Conservation (phyloP, 2,329 filamentous ascomycete species). For the Colletotrichum shisoi region DNA sequence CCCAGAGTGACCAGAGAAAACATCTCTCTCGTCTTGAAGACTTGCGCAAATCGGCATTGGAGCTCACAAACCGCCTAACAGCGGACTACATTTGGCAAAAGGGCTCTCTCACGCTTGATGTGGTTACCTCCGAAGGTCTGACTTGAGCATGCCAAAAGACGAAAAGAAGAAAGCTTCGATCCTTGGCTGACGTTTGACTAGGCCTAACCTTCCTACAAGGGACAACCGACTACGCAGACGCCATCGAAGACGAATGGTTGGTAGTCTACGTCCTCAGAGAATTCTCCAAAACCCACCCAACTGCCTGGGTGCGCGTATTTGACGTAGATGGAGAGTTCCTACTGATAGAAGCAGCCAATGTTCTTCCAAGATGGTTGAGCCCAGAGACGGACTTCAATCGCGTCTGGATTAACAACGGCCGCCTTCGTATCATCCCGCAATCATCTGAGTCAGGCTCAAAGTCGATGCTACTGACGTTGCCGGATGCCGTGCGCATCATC, state of each 20-base stretch:
- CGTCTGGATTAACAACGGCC: slow-evolving; percentile 85
- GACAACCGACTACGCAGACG: slow-evolving; percentile 87
- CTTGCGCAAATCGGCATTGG: slow-evolving; percentile 72
- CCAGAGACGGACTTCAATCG: slow-evolving; percentile 88
- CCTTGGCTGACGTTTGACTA: slow-evolving; percentile 41
- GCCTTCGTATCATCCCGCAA: slow-evolving; percentile 76
- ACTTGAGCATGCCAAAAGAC: neutral
- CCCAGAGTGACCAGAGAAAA: slow-evolving; percentile 57
- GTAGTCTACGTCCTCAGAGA: slow-evolving; percentile 89
- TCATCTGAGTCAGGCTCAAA: slow-evolving; percentile 50
- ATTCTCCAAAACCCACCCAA: slow-evolving; percentile 74
- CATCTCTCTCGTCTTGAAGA: slow-evolving; percentile 72
- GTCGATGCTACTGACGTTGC: slow-evolving; percentile 61
- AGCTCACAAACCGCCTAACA: slow-evolving; percentile 70
- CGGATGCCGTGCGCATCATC: slow-evolving; percentile 71
- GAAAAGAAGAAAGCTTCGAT: too few relatives aligned
- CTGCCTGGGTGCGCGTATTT: slow-evolving; percentile 81
- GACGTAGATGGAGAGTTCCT: slow-evolving; percentile 96
- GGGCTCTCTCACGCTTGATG: slow-evolving; percentile 76
- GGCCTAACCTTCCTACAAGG: slow-evolving; percentile 74
- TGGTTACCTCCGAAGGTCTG: slow-evolving; percentile 66
- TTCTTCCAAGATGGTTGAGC: slow-evolving; percentile 87
- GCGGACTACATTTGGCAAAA: slow-evolving; percentile 95
- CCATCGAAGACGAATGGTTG: slow-evolving; percentile 96
- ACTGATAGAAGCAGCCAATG: slow-evolving; percentile 89